Percentiles rank a stretch among this genome's conserved stretches.
phyloP scores from a whole-genome alignment of 2,329 filamentous ascomycete species.

The Colletotrichum sansevieriae region DNA sequence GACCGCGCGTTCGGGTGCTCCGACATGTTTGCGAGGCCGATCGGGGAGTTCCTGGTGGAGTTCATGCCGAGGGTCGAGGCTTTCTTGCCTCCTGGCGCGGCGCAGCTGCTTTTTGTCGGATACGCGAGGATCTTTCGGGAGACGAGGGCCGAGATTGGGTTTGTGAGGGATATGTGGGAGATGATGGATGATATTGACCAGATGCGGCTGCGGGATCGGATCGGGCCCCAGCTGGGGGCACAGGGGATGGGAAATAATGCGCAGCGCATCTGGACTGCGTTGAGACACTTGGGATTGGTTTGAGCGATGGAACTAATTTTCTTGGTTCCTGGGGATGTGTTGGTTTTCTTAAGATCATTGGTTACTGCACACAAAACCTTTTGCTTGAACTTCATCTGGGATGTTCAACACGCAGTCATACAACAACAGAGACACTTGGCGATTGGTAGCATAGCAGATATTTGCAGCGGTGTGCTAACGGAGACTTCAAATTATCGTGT shows the following conservation, averaged over 20 bases:
- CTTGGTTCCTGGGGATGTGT: not conserved
- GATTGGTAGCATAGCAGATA: not conserved
- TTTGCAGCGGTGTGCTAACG: no score
- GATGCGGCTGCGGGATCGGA: constrained; percentile 10
- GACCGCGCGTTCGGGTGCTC: constrained; percentile 47
- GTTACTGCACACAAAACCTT: no score
- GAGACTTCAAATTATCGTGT: not conserved
- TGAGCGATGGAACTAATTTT: not conserved
- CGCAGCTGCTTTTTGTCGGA: constrained; percentile 35
- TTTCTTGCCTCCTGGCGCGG: constrained; percentile 19
- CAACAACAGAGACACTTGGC: no score
- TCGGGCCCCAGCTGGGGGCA: constrained; percentile 31
- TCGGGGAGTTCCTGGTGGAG: constrained; percentile 45
- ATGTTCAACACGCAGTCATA: not conserved
- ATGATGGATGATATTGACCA: constrained; percentile 33
- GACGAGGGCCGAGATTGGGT: constrained; percentile 20
- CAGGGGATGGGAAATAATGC: constrained; percentile 33
- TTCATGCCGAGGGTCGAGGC: constrained; percentile 43
- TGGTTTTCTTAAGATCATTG: no score
- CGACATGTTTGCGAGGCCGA: constrained; percentile 43
- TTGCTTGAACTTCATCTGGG: not conserved
- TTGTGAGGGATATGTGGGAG: constrained; percentile 39
- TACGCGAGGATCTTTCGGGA: constrained; percentile 38
- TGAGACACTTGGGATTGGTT: constrained; percentile 35
- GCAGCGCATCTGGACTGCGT: constrained; percentile 31